Percentiles rank a stretch among this genome's conserved stretches.
phyloP scores from a whole-genome alignment of 2,329 filamentous ascomycete genomes.

The Claviceps monticola region DNA sequence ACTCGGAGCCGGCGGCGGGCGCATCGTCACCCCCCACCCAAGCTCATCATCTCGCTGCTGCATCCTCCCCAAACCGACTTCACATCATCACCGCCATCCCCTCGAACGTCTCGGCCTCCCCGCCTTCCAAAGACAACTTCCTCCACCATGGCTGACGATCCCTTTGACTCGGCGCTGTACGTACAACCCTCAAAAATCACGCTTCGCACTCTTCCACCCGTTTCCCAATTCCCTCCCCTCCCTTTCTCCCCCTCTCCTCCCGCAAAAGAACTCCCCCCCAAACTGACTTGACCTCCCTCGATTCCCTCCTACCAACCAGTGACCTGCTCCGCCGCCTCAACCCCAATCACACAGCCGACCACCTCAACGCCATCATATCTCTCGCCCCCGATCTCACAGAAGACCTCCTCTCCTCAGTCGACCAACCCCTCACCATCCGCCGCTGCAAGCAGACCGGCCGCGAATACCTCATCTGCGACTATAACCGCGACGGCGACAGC shows the following conservation, averaged over 20 bases:
- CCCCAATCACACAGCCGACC: slow-evolving; percentile 77
- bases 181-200: slow-evolving; percentile 12
- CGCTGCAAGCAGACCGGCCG: slow-evolving; percentile 80
- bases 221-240: background rate
- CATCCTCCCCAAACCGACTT: background rate
- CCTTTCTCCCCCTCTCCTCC: background rate
- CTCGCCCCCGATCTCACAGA: slow-evolving; percentile 88
- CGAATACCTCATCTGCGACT: slow-evolving; percentile 97
- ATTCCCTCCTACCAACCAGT: slow-evolving; percentile 30
- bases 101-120: too few relatives aligned
- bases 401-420: slow-evolving; percentile 93
- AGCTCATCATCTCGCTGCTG: background rate
- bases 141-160: slow-evolving; percentile 39
- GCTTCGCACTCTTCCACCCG: background rate
- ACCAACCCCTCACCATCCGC: slow-evolving; percentile 79
- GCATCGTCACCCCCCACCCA: background rate
- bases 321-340: slow-evolving; percentile 97
- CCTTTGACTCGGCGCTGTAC: slow-evolving; percentile 66
- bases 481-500: slow-evolving; percentile 97
- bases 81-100: background rate
- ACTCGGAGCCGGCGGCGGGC: background rate
- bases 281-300: background rate
- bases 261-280: background rate
- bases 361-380: slow-evolving; percentile 78
- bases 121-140: background rate